Conservation (phyloP, 768 basidiomycete species). For the Leccinum aurantiacum region DNA sequence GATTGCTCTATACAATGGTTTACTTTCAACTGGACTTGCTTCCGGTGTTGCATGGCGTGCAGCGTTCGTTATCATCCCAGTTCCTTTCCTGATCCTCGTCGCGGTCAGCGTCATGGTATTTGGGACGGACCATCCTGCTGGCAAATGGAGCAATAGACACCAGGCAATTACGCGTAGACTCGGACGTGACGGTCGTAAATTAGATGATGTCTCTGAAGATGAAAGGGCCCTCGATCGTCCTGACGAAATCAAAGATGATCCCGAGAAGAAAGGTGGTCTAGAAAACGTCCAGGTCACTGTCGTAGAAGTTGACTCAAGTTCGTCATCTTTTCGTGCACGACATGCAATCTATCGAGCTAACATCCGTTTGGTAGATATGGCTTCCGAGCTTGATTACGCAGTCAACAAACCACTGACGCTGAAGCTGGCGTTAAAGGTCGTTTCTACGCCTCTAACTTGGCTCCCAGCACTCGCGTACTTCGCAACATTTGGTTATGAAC, state of each 20-base stretch:
- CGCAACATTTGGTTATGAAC: conserved; percentile 58
- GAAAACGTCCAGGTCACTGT: conserved; percentile 19
- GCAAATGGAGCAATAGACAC: conserved; percentile 51
- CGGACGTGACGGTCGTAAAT: neutral
- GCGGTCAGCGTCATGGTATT: conserved; percentile 43
- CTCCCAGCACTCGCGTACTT: conserved; percentile 53
- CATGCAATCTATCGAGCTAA: neutral
- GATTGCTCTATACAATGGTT: conserved; percentile 48
- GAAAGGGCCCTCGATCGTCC: conserved; percentile 17
- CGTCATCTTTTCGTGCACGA: neutral
- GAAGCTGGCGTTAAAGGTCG: conserved; percentile 32
- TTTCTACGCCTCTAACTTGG: conserved; percentile 50
- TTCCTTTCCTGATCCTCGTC: conserved; percentile 47
- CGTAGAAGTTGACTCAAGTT: neutral
- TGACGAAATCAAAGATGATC: conserved; percentile 23
- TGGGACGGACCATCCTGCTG: conserved; percentile 55
- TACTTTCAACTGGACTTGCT: conserved; percentile 37
- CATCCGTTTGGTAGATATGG: conserved; percentile 14
- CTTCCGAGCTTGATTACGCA: conserved; percentile 42
- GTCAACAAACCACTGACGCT: conserved; percentile 46
- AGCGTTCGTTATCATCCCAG: conserved; percentile 56
- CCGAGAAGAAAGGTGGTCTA: conserved; percentile 30
- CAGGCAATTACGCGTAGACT: conserved; percentile 29
- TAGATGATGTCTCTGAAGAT: conserved; percentile 5
- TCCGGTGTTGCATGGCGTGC: conserved; percentile 52